Evolutionary conservation across 2,329 filamentous ascomycete genomes (phyloP), one percentile per base, ranked within the genome.

Genomic region (Epichloe baconii): DNA sequence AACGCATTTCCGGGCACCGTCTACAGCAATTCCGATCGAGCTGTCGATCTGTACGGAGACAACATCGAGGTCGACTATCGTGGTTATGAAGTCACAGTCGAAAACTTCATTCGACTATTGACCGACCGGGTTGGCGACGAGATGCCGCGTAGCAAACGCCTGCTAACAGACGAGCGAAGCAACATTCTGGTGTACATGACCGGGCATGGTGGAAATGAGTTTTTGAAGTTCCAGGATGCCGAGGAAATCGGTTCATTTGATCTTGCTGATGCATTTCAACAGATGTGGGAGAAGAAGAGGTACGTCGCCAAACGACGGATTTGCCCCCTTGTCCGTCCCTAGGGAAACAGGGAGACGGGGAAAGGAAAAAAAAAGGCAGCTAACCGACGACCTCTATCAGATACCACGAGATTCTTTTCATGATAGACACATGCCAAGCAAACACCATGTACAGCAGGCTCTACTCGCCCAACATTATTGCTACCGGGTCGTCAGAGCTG

Each of bases 261-360:
- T 70, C 73, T 98, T 52, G 93, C 94, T 5, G 88, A 98, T 68
- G 93, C 93, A 0, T 97, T 98, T 66, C 89, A 94, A 69, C 91
- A 98, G 74, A 98, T 98, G 93, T 96, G 90, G 87, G 93, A 98
- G 77, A 98, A 98, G 81, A 94, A 94, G 73, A 84, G 93, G 74
- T 83, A 67, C n/a, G 65, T 45, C 14, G 17, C 21, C 21, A 11
- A 17, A 38, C 15, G 36, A 38, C 36, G 36, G 36, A 14, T 38
- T 38, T 5, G 15, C 7, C 12, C 14, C 36, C 36, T 5, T 5
- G 5, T n/a, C 14, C 15, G 36, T 14, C 36, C 12, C 12, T n/a
- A 38, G 36, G 12, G 15, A 38, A n/a, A 38, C 12, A n/a, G 12
- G 12, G 14, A 14, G 12, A 8, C 36, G 12, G 15, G 3, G 23